Percentiles rank a stretch among this genome's conserved stretches.
phyloP scores from a whole-genome alignment of 169 alveolate species.

The Plasmodium yoelii region DNA sequence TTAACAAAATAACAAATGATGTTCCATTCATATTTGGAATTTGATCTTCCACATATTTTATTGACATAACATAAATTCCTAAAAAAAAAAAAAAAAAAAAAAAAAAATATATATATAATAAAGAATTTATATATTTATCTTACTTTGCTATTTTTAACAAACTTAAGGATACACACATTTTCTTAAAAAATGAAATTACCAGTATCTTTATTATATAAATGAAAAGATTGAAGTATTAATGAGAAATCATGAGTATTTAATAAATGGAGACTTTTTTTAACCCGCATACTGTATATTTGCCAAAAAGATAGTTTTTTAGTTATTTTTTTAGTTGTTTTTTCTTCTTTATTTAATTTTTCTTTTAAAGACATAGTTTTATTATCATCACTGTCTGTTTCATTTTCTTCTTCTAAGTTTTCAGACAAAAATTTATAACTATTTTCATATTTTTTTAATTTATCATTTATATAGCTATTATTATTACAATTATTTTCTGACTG shows the following conservation, averaged over 20 bases:
- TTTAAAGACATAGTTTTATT: neutral
- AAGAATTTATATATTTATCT: no score
- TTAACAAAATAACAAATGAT: slow-evolving; percentile 47
- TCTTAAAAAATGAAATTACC: slow-evolving; percentile 4
- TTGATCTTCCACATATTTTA: slow-evolving; percentile 31
- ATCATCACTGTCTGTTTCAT: neutral
- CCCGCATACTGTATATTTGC: slow-evolving; percentile 70
- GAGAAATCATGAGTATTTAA: slow-evolving; percentile 27
- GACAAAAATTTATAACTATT: slow-evolving; percentile 10
- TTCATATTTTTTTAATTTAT: slow-evolving; percentile 29
- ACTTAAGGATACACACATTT: neutral
- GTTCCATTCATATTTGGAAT: slow-evolving; percentile 53
- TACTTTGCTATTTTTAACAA: no score
- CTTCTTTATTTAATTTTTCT: neutral
- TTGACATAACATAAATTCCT: slow-evolving; percentile 46
- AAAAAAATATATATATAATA: neutral
- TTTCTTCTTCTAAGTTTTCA: slow-evolving; percentile 12
- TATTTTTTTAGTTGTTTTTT: neutral
- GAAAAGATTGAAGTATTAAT: slow-evolving; percentile 64
- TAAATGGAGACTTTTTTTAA: slow-evolving; percentile 54
- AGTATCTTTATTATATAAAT: slow-evolving; percentile 67
- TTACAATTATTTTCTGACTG: slow-evolving; percentile 11
- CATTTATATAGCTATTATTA: slow-evolving; percentile 18
- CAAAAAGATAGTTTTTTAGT: slow-evolving; percentile 55
- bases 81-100: neutral